Evolutionary conservation across 2,329 filamentous ascomycete genomes (phyloP).

Genomic region (Neofusicoccum ribis): DNA sequence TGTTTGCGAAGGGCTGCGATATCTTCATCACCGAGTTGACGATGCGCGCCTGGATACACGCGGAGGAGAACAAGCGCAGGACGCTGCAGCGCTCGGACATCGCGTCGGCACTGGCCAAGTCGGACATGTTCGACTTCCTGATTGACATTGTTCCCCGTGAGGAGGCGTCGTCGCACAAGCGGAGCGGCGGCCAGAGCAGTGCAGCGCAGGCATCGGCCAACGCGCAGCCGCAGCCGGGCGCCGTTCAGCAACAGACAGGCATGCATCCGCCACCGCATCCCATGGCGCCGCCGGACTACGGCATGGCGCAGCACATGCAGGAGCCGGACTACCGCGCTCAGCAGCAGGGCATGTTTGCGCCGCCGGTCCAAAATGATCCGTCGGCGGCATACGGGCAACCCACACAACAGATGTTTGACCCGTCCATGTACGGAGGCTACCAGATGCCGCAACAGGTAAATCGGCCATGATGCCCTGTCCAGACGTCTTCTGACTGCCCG

Average conservation of each 20-base stretch:
- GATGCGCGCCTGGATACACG: constrained; percentile 99
- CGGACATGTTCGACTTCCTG: constrained; percentile 99
- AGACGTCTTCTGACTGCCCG: constrained; percentile 18
- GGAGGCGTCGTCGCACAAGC: constrained; percentile 84
- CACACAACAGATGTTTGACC: constrained; percentile 73
- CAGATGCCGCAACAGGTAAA: constrained; percentile 81
- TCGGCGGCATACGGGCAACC: constrained; percentile 74
- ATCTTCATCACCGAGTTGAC: constrained; percentile 99
- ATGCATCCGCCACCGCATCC: constrained; percentile 49
- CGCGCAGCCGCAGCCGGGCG: constrained; percentile 40
- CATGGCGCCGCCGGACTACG: constrained; percentile 59
- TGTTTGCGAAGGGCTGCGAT: constrained; percentile 97
- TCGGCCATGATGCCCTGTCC: constrained; percentile 24
- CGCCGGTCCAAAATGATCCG: constrained; percentile 73
- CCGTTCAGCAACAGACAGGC: constrained; percentile 42
- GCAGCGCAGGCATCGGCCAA: constrained; percentile 39
- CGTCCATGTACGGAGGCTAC: constrained; percentile 80
- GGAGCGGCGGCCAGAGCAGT: constrained; percentile 44
- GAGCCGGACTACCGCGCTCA: constrained; percentile 68
- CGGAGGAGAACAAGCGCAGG: constrained; percentile 96
- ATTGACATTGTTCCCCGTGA: constrained; percentile 98
- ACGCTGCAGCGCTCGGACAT: constrained; percentile 96
- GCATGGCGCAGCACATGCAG: constrained; percentile 60
- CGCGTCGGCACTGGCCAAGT: constrained; percentile 91
- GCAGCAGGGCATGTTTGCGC: constrained; percentile 77